These are phyloP conservation scores for Leptographium lundbergii DNA, from an alignment of 2,329 filamentous ascomycete genomes.

Conservation along the genomic window DNA sequence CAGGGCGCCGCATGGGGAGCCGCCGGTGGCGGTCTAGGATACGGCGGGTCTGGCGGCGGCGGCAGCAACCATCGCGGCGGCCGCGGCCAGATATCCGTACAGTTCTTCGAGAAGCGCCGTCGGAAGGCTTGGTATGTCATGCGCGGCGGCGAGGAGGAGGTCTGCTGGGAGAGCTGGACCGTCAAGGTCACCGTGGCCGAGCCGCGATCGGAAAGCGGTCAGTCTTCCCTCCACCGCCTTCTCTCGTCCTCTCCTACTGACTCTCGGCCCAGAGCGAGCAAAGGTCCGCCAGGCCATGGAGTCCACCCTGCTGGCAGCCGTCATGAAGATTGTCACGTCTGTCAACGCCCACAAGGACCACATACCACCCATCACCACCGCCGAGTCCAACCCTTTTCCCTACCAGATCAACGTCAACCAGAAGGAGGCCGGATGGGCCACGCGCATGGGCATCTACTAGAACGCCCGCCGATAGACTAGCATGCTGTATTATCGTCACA, in stretches of 20 bases:
- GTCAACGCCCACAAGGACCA: constrained; percentile 88
- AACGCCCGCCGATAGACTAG: background rate
- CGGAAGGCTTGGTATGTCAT: constrained; percentile 65
- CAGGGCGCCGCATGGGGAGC: constrained; percentile 48
- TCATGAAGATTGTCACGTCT: constrained; percentile 78
- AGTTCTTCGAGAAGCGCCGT: constrained; percentile 90
- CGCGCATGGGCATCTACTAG: constrained; percentile 64
- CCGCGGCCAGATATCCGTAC: constrained; percentile 67
- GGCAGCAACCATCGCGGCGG: constrained; percentile 41
- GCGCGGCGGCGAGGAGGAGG: constrained; percentile 66
- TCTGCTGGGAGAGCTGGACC: constrained; percentile 96
- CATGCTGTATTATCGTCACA: background rate
- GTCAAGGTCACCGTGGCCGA: constrained; percentile 87
- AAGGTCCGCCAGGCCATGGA: constrained; percentile 89
- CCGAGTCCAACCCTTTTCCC: constrained; percentile 83
- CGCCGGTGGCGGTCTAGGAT: constrained; percentile 13
- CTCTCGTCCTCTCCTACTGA: background rate
- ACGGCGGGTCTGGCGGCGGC: constrained; percentile 9
- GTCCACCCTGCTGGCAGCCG: constrained; percentile 72
- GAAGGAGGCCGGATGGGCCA: constrained; percentile 61
- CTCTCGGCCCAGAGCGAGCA: constrained; percentile 51
- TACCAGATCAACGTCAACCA: constrained; percentile 88
- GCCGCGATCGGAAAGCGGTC: constrained; percentile 78
- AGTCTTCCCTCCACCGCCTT: constrained; percentile 17
- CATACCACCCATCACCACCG: constrained; percentile 91